A percentile compares a stretch with the other conserved stretches of the same genome.
Evolutionary conservation across 768 basidiomycete genomes (phyloP).

Genomic region (Suillus spraguei): DNA sequence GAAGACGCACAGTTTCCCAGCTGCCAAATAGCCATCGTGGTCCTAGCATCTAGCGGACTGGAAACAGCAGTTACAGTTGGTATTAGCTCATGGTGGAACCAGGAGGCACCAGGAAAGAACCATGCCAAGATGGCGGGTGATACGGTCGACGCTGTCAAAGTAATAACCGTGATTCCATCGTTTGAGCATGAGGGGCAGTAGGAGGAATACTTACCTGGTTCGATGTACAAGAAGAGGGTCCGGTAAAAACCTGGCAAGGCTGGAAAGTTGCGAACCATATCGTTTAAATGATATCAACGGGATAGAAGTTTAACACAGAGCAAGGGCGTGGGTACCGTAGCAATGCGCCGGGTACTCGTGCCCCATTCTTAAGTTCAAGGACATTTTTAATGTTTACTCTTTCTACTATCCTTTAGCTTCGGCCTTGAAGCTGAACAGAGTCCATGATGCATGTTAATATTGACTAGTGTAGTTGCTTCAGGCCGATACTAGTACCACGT

Average conservation of each 20-base stretch:
- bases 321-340: not conserved
- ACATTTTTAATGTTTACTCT: not conserved
- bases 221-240: constrained; percentile 62
- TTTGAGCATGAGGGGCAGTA: constrained; percentile 14
- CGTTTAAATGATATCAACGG: not conserved
- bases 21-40: constrained; percentile 67
- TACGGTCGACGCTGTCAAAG: constrained; percentile 48
- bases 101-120: constrained; percentile 59
- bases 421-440: too few relatives aligned
- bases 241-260: constrained; percentile 68
- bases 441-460: too few relatives aligned
- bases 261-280: constrained; percentile 41
- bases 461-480: too few relatives aligned
- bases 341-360: not conserved
- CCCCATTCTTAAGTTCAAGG: not conserved
- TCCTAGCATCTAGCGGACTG: constrained; percentile 46
- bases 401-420: not conserved
- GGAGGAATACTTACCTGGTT: constrained; percentile 49
- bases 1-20: constrained; percentile 59
- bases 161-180: constrained; percentile 17
- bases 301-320: not conserved
- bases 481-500: too few relatives aligned
- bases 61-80: constrained; percentile 41
- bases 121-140: constrained; percentile 53
- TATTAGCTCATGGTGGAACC: constrained; percentile 70